Evolutionary conservation across 345 rosid species (phyloP).

Genomic region (Ceriops tagal): DNA sequence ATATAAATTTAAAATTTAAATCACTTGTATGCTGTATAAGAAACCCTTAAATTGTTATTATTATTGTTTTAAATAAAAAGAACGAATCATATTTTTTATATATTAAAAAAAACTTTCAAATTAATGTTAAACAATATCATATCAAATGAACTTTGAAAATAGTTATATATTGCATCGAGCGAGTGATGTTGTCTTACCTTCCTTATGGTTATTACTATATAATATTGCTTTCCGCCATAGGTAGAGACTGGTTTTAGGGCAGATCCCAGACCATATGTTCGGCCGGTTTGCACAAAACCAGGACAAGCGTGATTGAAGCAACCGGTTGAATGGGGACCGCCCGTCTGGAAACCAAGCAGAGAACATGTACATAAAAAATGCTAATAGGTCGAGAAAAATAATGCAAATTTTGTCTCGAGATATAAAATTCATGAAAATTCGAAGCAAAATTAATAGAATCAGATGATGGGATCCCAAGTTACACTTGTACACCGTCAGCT

Average conservation of each 20-base stretch:
- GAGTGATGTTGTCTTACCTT: not conserved
- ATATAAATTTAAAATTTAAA: no score
- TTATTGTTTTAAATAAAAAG: no score
- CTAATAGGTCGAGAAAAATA: no score
- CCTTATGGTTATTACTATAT: not conserved
- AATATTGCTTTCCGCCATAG: not conserved
- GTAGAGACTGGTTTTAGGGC: not conserved
- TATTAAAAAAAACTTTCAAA: no score
- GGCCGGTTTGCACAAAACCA: constrained; percentile 16
- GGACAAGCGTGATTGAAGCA: constrained; percentile 17
- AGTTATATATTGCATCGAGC: no score
- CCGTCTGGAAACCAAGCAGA: not conserved
- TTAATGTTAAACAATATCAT: no score
- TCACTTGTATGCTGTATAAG: no score
- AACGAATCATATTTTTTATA: no score
- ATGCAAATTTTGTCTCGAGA: no score
- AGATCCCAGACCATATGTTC: not conserved
- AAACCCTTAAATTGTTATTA: no score
- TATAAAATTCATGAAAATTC: not conserved
- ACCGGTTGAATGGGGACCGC: not conserved
- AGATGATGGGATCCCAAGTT: not conserved
- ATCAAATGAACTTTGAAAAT: no score
- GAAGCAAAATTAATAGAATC: not conserved
- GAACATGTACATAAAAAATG: not conserved
- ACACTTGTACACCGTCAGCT: not conserved